phyloP scores from a whole-genome alignment of 2,329 filamentous ascomycete genomes.

The Verticillium nubilum region DNA sequence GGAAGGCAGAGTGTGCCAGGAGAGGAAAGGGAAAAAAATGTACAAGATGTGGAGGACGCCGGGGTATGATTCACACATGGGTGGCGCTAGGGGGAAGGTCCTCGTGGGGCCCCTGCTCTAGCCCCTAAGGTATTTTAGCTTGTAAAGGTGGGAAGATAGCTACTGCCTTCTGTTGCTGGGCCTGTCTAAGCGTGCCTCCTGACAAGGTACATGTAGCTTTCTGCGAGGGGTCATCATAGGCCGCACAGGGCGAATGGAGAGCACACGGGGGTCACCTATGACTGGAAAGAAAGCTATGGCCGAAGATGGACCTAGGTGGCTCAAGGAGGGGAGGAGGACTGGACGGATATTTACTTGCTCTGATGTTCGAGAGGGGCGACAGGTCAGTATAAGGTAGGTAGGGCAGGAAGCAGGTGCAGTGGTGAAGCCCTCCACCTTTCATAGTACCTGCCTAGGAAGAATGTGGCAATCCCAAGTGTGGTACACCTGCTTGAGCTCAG shows the following conservation, averaged over 20 bases:
- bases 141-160: neutral
- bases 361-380: too few relatives aligned
- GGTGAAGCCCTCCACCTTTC: neutral
- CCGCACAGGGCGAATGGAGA: neutral
- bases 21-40: neutral
- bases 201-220: neutral
- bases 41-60: neutral
- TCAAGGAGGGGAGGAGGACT: neutral
- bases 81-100: neutral
- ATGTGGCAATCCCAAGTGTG: neutral
- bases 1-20: neutral
- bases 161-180: neutral
- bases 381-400: too few relatives aligned
- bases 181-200: neutral
- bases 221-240: neutral
- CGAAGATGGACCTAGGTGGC: too few relatives aligned
- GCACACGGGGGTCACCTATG: neutral
- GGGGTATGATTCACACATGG: neutral
- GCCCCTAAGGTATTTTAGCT: neutral
- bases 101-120: neutral
- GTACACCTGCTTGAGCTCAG: neutral
- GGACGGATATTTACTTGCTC: too few relatives aligned
- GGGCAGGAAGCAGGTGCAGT: too few relatives aligned
- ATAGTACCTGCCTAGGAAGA: neutral
- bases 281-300: too few relatives aligned